These are phyloP conservation scores for Danielozyma ontarioensis DNA, from an alignment of 805 yeast genomes.

Conservation along the genomic window DNA sequence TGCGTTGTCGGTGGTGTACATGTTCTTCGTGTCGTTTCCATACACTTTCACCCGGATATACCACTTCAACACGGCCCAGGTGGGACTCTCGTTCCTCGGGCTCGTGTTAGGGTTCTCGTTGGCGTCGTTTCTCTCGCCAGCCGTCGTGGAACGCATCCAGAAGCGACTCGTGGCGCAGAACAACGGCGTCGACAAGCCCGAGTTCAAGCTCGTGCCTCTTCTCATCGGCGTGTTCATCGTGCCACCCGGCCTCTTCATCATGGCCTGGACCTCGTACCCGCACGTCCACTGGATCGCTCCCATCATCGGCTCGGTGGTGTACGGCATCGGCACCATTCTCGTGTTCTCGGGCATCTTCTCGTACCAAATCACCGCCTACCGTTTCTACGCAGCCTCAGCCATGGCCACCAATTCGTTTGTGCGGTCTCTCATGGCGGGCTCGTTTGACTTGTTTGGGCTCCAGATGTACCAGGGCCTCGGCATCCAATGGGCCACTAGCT, in stretches of 20 bases:
- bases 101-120: conserved; percentile 7
- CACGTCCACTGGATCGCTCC: conserved; percentile 10
- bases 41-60: conserved; percentile 9
- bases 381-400: conserved; percentile 10
- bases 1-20: conserved; percentile 12
- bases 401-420: conserved; percentile 12
- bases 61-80: conserved; percentile 4
- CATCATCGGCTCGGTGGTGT: conserved; percentile 8
- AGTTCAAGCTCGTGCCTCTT: conserved; percentile 8
- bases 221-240: conserved; percentile 9
- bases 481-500: conserved; percentile 10
- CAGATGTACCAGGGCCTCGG: conserved; percentile 10
- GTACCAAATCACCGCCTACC: conserved; percentile 10
- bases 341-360: conserved; percentile 11
- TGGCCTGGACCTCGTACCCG: conserved; percentile 10
- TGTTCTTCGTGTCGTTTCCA: conserved; percentile 12
- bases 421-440: conserved; percentile 8
- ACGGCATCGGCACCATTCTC: conserved; percentile 8
- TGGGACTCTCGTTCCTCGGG: conserved; percentile 10
- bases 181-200: conserved; percentile 5
- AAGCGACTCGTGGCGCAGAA: conserved; percentile 3
- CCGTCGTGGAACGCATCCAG: conserved; percentile 3
- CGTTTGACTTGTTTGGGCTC: conserved; percentile 8
- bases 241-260: conserved; percentile 10
- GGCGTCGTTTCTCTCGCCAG: conserved; percentile 6